Evolutionary conservation across 345 rosid species (phyloP), one percentile per base, ranked within the genome.

Genomic region (Erucastrum elatum): DNA sequence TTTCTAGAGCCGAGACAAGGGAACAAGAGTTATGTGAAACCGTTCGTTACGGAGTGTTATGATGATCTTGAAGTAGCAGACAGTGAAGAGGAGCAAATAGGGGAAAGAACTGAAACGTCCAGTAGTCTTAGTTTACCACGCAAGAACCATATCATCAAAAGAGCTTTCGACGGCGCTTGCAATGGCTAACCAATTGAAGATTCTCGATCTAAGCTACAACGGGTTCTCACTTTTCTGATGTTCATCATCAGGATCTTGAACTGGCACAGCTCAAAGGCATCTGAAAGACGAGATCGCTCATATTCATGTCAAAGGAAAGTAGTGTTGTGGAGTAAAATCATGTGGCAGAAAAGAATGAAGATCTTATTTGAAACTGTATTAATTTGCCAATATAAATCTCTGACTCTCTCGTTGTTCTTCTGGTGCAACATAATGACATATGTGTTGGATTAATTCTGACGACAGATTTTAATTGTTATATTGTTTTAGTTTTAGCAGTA

Each of bases 21-120:
- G 83, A 75, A 74, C 74, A 76, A n/a, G 78, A 35, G 37, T 25
- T 77, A 61, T 86, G 88, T 75, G 81, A 61, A 41, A 53, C 75
- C 70, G 35, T 30, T 76, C 70, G 35, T 80, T 82, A 80, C 75
- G 4, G 83, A 86, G 21, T 81, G 76, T 76, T 60, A 79, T 78
- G n/a, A n/a, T n/a, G 77, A 75, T 49, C 88, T 93, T 5, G 92
- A 89, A 87, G 96, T 91, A 66, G 92, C 96, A 21, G 99, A 91
- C 71, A 93, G 97, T 58, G 93, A 93, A 86, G 99, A 93, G 66
- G 84, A 85, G 6, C 67, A 79, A 46, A 77, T 11, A 56, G 88
- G 79, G 70, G 81, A 79, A 37, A 77, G 37, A 70, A 86, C 75
- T 27, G 83, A 84, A 2, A 87, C 81, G 35, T 87, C 90, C 0